A percentile compares a stretch with the other conserved stretches of the same genome.
Conservation (phyloP, 1,284 basidiomycete species). For the Ceratobasidium sp. region DNA sequence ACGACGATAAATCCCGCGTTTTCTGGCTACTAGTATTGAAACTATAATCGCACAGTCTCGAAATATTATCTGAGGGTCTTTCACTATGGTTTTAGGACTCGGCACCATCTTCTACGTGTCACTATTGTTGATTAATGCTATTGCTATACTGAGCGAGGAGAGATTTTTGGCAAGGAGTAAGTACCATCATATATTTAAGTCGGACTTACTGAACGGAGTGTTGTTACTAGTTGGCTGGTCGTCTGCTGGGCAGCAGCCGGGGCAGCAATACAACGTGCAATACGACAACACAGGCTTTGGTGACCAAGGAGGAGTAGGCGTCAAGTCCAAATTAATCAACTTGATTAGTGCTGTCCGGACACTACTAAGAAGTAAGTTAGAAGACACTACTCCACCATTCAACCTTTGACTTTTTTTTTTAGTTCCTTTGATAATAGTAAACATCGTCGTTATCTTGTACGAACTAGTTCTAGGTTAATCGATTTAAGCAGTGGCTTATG, state of each 20-base stretch:
- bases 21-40: not conserved
- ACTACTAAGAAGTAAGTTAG: constrained; percentile 87
- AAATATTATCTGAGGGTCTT: not conserved
- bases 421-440: constrained; percentile 89
- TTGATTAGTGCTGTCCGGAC: constrained; percentile 93
- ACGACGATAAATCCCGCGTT: not conserved
- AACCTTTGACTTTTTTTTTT: constrained; percentile 39
- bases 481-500: not conserved
- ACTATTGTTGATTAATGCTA: constrained; percentile 87
- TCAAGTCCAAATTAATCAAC: constrained; percentile 89
- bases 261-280: constrained; percentile 53
- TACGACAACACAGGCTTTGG: constrained; percentile 61
- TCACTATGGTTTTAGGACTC: constrained; percentile 46
- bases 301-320: constrained; percentile 62
- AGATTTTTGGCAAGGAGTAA: constrained; percentile 90
- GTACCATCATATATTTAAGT: constrained; percentile 49
- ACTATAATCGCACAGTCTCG: not conserved
- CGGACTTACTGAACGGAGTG: constrained; percentile 33
- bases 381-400: constrained; percentile 1
- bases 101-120: constrained; percentile 74
- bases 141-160: constrained; percentile 94
- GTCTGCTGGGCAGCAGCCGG: constrained; percentile 52
- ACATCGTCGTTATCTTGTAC: constrained; percentile 82
- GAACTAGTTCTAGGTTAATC: constrained; percentile 69
- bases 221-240: constrained; percentile 85